Percentiles rank a stretch among this genome's conserved stretches.
Conservation (phyloP, 345 rosid species). For the Jatropha curcas region DNA sequence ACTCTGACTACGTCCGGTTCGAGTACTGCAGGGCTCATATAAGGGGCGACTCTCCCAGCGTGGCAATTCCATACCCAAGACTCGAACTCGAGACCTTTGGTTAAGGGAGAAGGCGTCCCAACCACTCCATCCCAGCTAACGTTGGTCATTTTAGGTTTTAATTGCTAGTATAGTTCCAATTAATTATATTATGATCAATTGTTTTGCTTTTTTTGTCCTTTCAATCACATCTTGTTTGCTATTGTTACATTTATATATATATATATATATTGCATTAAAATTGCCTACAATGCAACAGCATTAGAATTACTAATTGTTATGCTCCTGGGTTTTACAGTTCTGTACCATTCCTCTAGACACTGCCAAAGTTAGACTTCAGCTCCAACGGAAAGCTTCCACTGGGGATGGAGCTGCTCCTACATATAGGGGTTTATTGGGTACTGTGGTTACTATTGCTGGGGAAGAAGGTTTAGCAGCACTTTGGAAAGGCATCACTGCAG, state of each 20-base stretch:
- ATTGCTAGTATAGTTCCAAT: background rate
- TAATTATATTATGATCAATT: background rate
- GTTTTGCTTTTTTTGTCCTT: background rate
- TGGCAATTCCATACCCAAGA: too few species aligned
- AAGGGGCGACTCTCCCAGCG: too few species aligned
- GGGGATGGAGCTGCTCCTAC: slow-evolving; percentile 69
- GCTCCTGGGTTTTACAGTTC: slow-evolving; percentile 48
- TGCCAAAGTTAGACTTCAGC: slow-evolving; percentile 99
- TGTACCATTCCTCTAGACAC: slow-evolving; percentile 97
- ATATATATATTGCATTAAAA: too few species aligned
- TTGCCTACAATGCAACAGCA: too few species aligned
- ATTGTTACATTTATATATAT: background rate
- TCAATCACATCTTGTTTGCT: background rate
- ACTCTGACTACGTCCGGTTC: too few species aligned
- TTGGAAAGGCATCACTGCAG: slow-evolving; percentile 96
- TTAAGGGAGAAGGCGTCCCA: too few species aligned
- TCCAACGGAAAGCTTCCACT: slow-evolving; percentile 65
- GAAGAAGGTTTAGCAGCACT: slow-evolving; percentile 92
- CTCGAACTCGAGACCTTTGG: too few species aligned
- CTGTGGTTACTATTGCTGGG: slow-evolving; percentile 84
- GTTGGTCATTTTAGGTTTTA: background rate
- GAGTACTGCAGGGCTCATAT: too few species aligned
- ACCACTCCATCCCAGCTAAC: too few species aligned
- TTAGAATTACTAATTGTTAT: background rate
- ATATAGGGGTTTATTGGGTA: slow-evolving; percentile 88